These are phyloP conservation scores for Ogataea henricii DNA, from an alignment of 805 yeast genomes.

Conservation along the genomic window DNA sequence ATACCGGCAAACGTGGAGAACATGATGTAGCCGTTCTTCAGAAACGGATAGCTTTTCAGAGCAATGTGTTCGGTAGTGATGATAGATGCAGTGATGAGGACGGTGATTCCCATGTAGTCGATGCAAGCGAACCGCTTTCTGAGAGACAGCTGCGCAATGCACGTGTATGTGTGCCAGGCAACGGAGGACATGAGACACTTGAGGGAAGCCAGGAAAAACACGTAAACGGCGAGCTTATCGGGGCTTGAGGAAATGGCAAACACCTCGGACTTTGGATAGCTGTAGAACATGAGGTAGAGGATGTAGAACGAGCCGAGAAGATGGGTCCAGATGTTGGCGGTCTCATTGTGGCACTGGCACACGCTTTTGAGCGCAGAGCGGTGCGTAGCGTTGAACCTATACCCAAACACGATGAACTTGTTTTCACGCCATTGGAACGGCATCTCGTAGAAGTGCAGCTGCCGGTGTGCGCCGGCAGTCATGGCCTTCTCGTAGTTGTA, in stretches of 20 bases:
- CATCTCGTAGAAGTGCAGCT: conserved; percentile 79
- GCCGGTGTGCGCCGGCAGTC: conserved; percentile 43
- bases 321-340: conserved; percentile 94
- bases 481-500: conserved; percentile 51
- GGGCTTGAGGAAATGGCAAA: conserved; percentile 42
- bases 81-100: conserved; percentile 85
- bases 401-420: conserved; percentile 79
- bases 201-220: conserved; percentile 71
- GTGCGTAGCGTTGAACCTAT: conserved; percentile 75
- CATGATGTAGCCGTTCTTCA: conserved; percentile 51
- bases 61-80: conserved; percentile 83
- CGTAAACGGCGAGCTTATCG: conserved; percentile 56
- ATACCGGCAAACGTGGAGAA: conserved; percentile 68
- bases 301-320: conserved; percentile 65
- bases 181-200: conserved; percentile 79
- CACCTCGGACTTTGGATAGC: conserved; percentile 62
- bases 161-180: conserved; percentile 89
- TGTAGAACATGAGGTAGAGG: conserved; percentile 54
- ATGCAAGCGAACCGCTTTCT: conserved; percentile 86
- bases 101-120: conserved; percentile 93
- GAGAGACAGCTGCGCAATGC: conserved; percentile 62
- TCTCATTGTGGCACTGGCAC: conserved; percentile 75
- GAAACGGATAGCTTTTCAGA: conserved; percentile 57
- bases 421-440: conserved; percentile 96
- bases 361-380: conserved; percentile 60